These are phyloP conservation scores for Nymphaea thermarum DNA, from an alignment of 164 flowering plant genomes.

Conservation along the genomic window DNA sequence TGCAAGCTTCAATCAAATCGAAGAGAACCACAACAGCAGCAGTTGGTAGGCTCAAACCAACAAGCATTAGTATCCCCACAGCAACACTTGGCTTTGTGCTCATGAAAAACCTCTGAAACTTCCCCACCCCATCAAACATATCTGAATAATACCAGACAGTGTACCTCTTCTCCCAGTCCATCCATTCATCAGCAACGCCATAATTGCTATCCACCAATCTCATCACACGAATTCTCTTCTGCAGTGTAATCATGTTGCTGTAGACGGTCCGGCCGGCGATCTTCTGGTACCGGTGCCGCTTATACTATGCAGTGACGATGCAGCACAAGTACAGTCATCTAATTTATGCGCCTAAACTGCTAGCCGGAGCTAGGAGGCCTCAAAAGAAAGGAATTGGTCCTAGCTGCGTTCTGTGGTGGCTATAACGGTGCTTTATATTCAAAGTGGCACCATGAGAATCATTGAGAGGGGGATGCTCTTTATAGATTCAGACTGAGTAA, in stretches of 20 bases:
- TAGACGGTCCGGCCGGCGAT: constrained; percentile 23
- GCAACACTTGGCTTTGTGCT: constrained; percentile 42
- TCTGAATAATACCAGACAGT: constrained; percentile 20
- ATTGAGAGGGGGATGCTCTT: too few relatives aligned
- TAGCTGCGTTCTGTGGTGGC: too few relatives aligned
- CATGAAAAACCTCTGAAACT: constrained; percentile 39
- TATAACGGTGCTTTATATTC: too few relatives aligned
- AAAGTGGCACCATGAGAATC: too few relatives aligned
- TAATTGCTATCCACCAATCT: constrained; percentile 30
- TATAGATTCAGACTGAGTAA: too few relatives aligned
- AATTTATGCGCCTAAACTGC: too few relatives aligned
- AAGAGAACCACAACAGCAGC: constrained; percentile 12
- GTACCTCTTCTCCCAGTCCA: constrained; percentile 46
- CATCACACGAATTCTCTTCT: constrained; percentile 35
- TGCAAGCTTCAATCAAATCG: constrained; percentile 12
- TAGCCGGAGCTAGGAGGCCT: too few relatives aligned
- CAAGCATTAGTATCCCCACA: constrained; percentile 19
- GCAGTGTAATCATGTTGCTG: constrained; percentile 18
- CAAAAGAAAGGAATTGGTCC: too few relatives aligned
- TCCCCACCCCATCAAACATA: constrained; percentile 27
- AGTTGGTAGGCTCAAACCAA: constrained; percentile 22
- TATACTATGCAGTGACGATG: too few relatives aligned
- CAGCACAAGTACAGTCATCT: too few relatives aligned
- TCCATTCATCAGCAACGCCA: constrained; percentile 39
- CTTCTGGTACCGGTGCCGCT: neutral